Conservation (phyloP, 306 rosid species). For the Corylus heterophylla region DNA sequence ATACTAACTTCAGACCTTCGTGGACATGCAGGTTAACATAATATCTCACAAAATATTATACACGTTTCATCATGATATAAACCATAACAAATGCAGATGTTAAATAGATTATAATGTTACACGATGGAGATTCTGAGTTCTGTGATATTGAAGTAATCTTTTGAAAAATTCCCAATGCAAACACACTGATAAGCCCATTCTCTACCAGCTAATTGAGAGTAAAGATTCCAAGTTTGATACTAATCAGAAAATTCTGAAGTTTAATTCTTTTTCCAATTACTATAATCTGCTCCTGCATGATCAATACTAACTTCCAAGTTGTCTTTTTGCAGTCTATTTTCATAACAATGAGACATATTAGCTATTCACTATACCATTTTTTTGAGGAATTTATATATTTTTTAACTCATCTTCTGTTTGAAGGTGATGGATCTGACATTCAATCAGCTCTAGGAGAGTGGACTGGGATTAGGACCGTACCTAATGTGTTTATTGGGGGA, state of each 20-base stretch:
- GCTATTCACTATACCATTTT: neutral
- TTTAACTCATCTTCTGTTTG: neutral
- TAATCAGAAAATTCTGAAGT: neutral
- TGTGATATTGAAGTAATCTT: neutral
- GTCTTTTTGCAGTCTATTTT: neutral
- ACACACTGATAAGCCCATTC: neutral
- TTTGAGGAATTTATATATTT: neutral
- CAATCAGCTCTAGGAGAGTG: constrained; percentile 63
- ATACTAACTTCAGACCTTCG: neutral
- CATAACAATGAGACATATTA: neutral
- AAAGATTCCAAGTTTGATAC: neutral
- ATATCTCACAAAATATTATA: neutral
- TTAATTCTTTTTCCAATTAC: neutral
- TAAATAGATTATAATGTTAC: neutral
- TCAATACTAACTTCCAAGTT: constrained; percentile 2
- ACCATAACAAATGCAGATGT: neutral
- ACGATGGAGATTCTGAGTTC: neutral
- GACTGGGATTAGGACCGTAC: constrained; percentile 57
- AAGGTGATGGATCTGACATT: constrained; percentile 61
- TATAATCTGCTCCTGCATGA: neutral
- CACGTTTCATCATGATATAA: neutral
- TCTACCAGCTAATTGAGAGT: neutral
- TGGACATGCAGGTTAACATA: neutral
- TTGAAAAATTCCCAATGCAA: neutral
- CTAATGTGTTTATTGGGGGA: constrained; percentile 78